Percentiles rank a stretch among this genome's conserved stretches.
These are phyloP conservation scores for Solanum hybrid DNA, from an alignment of 305 asterid species.

Conservation along the genomic window DNA sequence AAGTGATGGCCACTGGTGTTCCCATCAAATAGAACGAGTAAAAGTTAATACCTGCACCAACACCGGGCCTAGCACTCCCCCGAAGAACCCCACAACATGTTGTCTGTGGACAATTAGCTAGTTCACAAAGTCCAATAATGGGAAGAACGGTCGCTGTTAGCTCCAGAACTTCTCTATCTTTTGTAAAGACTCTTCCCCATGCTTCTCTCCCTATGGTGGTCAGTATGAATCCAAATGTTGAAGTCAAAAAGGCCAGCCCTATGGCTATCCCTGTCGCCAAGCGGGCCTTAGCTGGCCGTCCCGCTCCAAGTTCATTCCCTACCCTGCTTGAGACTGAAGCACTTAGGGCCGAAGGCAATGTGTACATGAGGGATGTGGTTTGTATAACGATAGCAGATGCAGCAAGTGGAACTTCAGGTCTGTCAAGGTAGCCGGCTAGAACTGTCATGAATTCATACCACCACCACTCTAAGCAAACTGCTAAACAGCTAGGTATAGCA, in stretches of 20 bases:
- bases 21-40: slow-evolving; percentile 79
- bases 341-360: slow-evolving; percentile 78
- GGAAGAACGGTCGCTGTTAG: slow-evolving; percentile 56
- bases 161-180: slow-evolving; percentile 53
- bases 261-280: slow-evolving; percentile 55
- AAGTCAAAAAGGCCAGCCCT: slow-evolving; percentile 50
- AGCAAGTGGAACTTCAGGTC: slow-evolving; percentile 71
- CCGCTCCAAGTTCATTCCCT: slow-evolving; percentile 87
- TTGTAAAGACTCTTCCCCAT: slow-evolving; percentile 67
- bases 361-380: slow-evolving; percentile 87
- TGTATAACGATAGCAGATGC: slow-evolving; percentile 84
- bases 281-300: slow-evolving; percentile 55
- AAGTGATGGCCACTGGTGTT: slow-evolving; percentile 66
- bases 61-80: slow-evolving; percentile 73
- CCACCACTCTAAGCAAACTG: slow-evolving; percentile 91
- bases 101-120: slow-evolving; percentile 86
- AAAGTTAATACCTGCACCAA: slow-evolving; percentile 70
- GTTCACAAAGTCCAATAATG: slow-evolving; percentile 80
- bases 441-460: slow-evolving; percentile 91
- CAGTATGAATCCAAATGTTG: slow-evolving; percentile 53
- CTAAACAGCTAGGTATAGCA: slow-evolving; percentile 61
- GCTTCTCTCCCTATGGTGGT: slow-evolving; percentile 61
- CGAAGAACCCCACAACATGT: slow-evolving; percentile 85
- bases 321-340: slow-evolving; percentile 71
- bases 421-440: slow-evolving; percentile 69